Evolutionary conservation across 2,329 filamentous ascomycete species (phyloP).

Genomic region (Leptodontidium sp.): DNA sequence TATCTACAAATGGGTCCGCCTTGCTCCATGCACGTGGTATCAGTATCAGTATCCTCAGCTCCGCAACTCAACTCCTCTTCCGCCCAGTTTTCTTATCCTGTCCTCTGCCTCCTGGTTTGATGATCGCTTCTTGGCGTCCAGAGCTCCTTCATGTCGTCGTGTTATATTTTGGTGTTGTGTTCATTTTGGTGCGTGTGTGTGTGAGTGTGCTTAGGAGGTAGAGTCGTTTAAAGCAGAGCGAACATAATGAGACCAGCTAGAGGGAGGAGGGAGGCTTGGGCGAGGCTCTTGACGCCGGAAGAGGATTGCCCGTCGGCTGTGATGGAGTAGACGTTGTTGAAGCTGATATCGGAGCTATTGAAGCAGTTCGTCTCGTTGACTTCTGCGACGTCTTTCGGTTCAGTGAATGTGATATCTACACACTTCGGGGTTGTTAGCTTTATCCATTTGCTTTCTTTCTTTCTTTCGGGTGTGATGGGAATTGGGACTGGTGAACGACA

Average conservation of each 20-base stretch:
- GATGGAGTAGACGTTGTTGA: slow-evolving; percentile 70
- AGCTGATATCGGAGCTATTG: slow-evolving; percentile 63
- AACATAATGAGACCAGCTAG: slow-evolving; percentile 29
- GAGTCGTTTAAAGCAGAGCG: slow-evolving; percentile 22
- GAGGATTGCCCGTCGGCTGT: slow-evolving; percentile 43
- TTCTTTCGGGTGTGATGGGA: too few species aligned
- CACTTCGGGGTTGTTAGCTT: slow-evolving; percentile 63
- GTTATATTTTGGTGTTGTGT: background rate
- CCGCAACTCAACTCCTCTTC: background rate
- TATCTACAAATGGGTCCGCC: slow-evolving; percentile 7
- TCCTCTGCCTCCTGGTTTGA: background rate
- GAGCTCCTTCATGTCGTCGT: background rate
- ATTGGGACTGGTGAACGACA: too few species aligned
- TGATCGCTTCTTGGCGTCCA: slow-evolving; percentile 16
- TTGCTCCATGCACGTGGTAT: slow-evolving; percentile 11
- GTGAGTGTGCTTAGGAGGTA: background rate
- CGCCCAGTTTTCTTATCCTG: background rate
- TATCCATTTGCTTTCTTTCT: too few species aligned
- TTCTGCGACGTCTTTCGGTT: slow-evolving; percentile 77
- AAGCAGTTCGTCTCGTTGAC: slow-evolving; percentile 88
- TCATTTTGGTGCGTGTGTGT: background rate
- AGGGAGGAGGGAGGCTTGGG: slow-evolving; percentile 24
- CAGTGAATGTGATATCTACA: slow-evolving; percentile 91
- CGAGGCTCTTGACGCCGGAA: slow-evolving; percentile 55
- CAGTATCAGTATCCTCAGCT: background rate